Percentiles rank a stretch among this genome's conserved stretches.
These are phyloP conservation scores for Penicillium paxilli DNA, from an alignment of 495 filamentous ascomycete species.

Conservation along the genomic window DNA sequence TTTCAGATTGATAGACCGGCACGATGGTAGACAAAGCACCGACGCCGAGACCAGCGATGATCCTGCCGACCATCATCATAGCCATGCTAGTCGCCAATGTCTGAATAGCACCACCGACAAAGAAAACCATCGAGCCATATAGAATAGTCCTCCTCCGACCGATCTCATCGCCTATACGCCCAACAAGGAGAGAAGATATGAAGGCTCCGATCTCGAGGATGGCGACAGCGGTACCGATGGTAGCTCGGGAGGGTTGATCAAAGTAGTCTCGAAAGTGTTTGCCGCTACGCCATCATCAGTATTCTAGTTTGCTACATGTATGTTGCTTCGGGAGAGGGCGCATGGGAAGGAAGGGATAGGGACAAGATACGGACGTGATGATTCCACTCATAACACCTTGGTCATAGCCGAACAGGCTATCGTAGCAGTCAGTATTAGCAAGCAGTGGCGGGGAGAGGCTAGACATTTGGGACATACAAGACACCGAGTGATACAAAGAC, in stretches of 20 bases:
- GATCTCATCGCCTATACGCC: conserved; percentile 86
- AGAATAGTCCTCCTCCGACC: conserved; percentile 89
- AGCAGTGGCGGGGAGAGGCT: background rate
- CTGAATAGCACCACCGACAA: conserved; percentile 86
- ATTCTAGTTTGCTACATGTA: background rate
- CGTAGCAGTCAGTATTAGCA: background rate
- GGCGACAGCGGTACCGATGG: conserved; percentile 94
- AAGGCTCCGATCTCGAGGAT: conserved; percentile 94
- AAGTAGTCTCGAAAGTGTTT: conserved; percentile 89
- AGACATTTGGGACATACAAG: conserved; percentile 43
- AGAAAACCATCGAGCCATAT: conserved; percentile 90
- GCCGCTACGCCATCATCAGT: conserved; percentile 54
- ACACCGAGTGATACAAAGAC: conserved; percentile 98
- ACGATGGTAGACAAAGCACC: conserved; percentile 96
- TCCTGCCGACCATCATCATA: conserved; percentile 90
- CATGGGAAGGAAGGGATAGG: background rate
- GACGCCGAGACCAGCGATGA: conserved; percentile 91
- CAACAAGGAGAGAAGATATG: conserved; percentile 85
- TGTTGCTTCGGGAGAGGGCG: background rate
- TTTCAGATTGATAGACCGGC: conserved; percentile 97
- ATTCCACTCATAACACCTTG: conserved; percentile 99
- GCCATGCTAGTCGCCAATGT: conserved; percentile 76
- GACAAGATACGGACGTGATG: conserved; percentile 72
- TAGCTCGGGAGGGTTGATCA: conserved; percentile 75
- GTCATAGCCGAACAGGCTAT: conserved; percentile 87